Evolutionary conservation across 148 eudicot species (phyloP), one percentile per base, ranked within the genome.

Genomic region (Cornus controversa): DNA sequence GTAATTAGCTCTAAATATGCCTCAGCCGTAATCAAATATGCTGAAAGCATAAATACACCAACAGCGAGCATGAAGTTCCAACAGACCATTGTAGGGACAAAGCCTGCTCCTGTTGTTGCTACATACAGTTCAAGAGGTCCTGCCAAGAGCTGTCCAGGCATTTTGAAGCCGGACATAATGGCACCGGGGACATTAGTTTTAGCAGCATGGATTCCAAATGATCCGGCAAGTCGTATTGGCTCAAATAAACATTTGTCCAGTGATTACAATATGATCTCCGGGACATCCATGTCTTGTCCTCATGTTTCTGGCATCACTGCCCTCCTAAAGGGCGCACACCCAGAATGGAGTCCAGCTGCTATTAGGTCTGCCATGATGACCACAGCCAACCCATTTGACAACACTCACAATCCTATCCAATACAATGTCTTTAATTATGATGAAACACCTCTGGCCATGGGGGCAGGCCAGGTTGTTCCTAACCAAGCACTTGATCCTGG

Each of bases 21-120:
- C 24, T 15, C 40, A 0, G 58, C 37, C 5, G 47, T 76, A 0
- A 66, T 78, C n/a, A 65, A 63, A 2, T 82, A 82, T 24, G 85
- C 79, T 0, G 24, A 29, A 28, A 70, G 8, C 34, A 27, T 16
- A 20, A 25, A 10, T 0, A 36, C 27, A 0, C 72, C 85, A 29
- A 22, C 28, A 2, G 82, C 85, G 0, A 79, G 65, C 24, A 67
- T 83, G 10, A 80, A 54, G 29, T 85, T 85, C 71, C 87, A 85
- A 31, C 64, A 85, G 28, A 85, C 87, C n/a, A 40, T 82, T 24
- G 20, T 85, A 24, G 83, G 85, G 5, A 65, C 50, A 65, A 80
- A 66, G 67, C 74, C 74, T 2, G 77, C 83, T 26, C 79, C 87
- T 1, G 77, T 60, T 25, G 85, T 83, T 6, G 72, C 85, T 42